Percentiles rank a stretch among this genome's conserved stretches.
Evolutionary conservation across 78 protist species (phyloP).

Genomic region (Chrysochromulina parva): DNA sequence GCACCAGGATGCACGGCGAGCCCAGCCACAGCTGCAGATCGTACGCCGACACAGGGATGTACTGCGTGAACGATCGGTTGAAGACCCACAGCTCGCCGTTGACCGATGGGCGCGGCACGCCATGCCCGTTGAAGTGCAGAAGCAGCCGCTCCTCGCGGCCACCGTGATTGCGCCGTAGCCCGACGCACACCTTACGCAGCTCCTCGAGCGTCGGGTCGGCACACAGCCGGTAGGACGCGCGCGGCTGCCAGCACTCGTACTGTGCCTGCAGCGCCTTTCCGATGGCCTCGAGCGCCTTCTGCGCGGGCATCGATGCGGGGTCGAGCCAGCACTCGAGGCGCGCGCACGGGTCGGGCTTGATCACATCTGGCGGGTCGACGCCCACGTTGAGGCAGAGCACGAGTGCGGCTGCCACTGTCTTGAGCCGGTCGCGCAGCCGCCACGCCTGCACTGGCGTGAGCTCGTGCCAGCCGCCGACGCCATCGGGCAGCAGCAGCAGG

Average conservation of each 20-base stretch:
- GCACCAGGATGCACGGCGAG: conserved; percentile 80
- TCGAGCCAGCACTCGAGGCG: conserved; percentile 88
- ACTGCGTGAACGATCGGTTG: conserved; percentile 86
- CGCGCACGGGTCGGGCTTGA: conserved; percentile 85
- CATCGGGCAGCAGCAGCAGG: no score
- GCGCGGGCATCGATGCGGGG: conserved; percentile 30
- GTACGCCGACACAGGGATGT: conserved; percentile 89
- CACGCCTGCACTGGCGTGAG: no score
- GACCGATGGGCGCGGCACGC: conserved; percentile 95
- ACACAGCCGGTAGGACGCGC: neutral
- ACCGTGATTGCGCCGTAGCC: conserved; percentile 49
- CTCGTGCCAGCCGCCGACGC: no score
- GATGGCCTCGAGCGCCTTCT: conserved; percentile 83
- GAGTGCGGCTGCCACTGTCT: no score
- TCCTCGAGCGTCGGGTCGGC: conserved; percentile 76
- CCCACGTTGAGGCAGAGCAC: conserved; percentile 81
- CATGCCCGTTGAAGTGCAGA: conserved; percentile 98
- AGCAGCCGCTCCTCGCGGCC: conserved; percentile 93
- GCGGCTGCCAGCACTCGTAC: conserved; percentile 86
- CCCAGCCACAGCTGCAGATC: conserved; percentile 92
- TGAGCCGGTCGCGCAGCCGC: no score
- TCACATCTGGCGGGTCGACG: conserved; percentile 95
- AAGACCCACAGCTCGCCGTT: conserved; percentile 95
- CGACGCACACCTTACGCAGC: conserved; percentile 66
- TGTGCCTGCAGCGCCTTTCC: conserved; percentile 78